Conservation (phyloP, 176 grass and related monocot species). For the Carex scoparia region DNA sequence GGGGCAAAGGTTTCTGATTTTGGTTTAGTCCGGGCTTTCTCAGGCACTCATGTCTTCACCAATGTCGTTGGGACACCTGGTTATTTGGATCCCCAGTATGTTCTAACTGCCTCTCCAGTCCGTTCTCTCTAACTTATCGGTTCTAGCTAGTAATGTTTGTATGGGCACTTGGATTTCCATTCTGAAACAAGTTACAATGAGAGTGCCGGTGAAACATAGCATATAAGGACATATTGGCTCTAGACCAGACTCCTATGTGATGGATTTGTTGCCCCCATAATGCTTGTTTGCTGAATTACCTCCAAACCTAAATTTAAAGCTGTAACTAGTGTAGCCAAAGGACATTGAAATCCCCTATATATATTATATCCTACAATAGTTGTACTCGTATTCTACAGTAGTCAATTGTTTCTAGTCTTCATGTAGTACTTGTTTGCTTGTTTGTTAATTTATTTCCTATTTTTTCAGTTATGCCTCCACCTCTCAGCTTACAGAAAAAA, state of each 20-base stretch:
- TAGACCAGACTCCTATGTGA: background rate
- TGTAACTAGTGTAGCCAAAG: background rate
- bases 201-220: too few species aligned
- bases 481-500: too few species aligned
- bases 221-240: background rate
- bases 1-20: constrained; percentile 34
- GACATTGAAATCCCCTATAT: background rate
- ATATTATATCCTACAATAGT: background rate
- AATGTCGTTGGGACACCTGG: constrained; percentile 30
- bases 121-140: background rate
- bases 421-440: too few species aligned
- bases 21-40: constrained; percentile 3
- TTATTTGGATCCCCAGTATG: constrained; percentile 55
- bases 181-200: too few species aligned
- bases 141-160: background rate
- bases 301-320: background rate
- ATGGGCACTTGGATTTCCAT: too few species aligned
- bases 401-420: too few species aligned
- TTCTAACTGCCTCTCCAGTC: background rate
- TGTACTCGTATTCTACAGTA: background rate
- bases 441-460: background rate
- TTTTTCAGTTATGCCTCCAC: too few species aligned
- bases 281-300: background rate
- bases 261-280: background rate
- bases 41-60: constrained; percentile 23